Base-by-base conservation (phyloP, 352 stramenopile species). In the Poterioochromonas sp. region DNA sequence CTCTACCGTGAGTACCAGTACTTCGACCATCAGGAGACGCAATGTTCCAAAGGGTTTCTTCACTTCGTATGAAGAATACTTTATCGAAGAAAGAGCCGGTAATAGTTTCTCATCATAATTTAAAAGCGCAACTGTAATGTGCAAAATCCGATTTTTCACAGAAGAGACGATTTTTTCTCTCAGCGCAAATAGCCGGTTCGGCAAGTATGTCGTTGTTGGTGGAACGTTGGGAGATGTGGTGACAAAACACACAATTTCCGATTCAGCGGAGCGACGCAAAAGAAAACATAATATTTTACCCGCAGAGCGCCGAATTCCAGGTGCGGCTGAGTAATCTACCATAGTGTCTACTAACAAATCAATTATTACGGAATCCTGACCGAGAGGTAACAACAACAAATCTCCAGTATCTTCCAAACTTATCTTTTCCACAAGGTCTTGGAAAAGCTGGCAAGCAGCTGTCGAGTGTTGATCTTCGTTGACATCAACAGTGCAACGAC, bases 241-340 rank as follows among this genome's bases (percentile, higher is more conserved):
- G 18, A 74, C 65, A 54, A 74, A 74, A 34, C 65, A 74, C 1
- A 74, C 40, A 37, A 58, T 74, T 5, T 74, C 65, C 0, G 65
- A 5, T 40, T 51, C 65, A 18, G 65, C 65, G 8, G 65, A 3
- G 8, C 65, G 5, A 8, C 41, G 5, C 18, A 74, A n/a, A 34
- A 74, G 5, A 54, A 74, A 74, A 34, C 39, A 51, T 40, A 74
- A 8, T 29, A 74, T 11, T 8, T 34, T 18, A 8, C 3, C 39
- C 5, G 15, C 35, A 35, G 41, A 8, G 0, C 65, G 37, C 11
- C 37, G 40, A 3, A 54, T 34, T 22, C 65, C 40, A 35, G 5
- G 5, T 0, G 2, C 37, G 5, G 15, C 3, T 18, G 5, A 8
- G 5, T 18, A 32, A 26, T 54, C 40, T 12, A 71, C 41, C 3